Base-by-base conservation (phyloP, 305 asterid species). In the Fraxinus velutina region DNA sequence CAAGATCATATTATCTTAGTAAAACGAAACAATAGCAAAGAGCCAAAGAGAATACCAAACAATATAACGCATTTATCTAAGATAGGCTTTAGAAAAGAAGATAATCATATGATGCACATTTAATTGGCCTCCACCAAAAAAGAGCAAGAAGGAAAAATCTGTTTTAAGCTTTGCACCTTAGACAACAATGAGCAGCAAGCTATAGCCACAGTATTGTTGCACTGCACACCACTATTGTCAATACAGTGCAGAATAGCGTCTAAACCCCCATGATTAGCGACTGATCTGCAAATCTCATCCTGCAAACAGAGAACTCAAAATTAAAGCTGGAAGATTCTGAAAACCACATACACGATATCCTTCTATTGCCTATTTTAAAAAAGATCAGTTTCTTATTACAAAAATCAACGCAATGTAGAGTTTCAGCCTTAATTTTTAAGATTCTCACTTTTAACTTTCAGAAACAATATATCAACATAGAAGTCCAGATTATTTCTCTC, bases 271-370 rank as follows among this genome's bases (percentile, higher is more conserved):
- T 71, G 79, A 66, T 88, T 80, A 81, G 97, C 93, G 78, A 92
- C 87, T 34, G 96, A 88, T 88, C 92, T 90, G 91, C 99, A 96
- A 87, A 96, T 93, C 79, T 96, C 99, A 27, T 96, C 99, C 98
- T 96, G 92, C 87, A 88, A 77, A 78, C 24, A 83, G 70, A 80
- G 78, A 78, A 47, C 70, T 72, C 27, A 42, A 24, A 75, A 22
- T 33, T 76, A 75, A 39, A 84, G 50, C 66, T 74, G 64, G 71
- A 12, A 82, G 75, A 72, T 27, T 52, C 50, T 7, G 73, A 85
- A 81, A 37, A 50, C 60, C 79, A n/a, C 55, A 71, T 75, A 52
- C 60, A 34, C 82, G 77, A 77, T 24, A 83, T 78, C 42, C 72
- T 79, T 19, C 47, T 57, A 24, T 64, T 32, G 78, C 42, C 73